Evolutionary conservation across 352 stramenopile genomes (phyloP).

Genomic region (Discostella stelligera): DNA sequence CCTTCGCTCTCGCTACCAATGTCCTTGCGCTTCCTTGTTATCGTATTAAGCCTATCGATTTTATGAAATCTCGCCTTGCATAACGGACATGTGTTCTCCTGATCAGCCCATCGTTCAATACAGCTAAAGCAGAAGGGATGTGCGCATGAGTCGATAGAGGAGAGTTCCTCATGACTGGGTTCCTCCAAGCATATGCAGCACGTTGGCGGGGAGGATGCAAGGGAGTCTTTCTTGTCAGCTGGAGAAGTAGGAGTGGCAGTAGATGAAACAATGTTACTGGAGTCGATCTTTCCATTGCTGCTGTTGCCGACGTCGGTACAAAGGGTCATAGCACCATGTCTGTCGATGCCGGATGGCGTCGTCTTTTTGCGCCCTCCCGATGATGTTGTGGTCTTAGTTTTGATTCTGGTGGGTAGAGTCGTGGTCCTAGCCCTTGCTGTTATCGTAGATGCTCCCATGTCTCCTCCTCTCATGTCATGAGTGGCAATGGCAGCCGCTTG

Average conservation of each 20-base stretch:
- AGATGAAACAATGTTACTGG: not conserved
- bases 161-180: conserved; percentile 51
- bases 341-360: not conserved
- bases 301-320: not conserved
- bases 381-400: not conserved
- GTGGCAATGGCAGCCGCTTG: conserved; percentile 26
- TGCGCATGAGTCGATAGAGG: conserved; percentile 25
- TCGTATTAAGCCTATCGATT: conserved; percentile 55
- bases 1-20: not conserved
- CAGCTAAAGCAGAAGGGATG: conserved; percentile 54
- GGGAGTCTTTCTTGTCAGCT: not conserved
- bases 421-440: not conserved
- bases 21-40: not conserved
- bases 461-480: conserved; percentile 8
- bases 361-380: not conserved
- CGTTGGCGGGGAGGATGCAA: not conserved
- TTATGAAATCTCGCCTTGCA: conserved; percentile 62
- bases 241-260: not conserved
- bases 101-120: conserved; percentile 51
- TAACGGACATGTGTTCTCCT: conserved; percentile 53
- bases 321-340: too few species aligned
- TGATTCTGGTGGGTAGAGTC: too few species aligned
- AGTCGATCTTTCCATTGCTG: not conserved
- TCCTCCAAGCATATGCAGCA: conserved; percentile 75
- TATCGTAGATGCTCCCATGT: not conserved